Base-by-base conservation (phyloP, 805 yeast genomes). In the Candida coleopterorum region DNA sequence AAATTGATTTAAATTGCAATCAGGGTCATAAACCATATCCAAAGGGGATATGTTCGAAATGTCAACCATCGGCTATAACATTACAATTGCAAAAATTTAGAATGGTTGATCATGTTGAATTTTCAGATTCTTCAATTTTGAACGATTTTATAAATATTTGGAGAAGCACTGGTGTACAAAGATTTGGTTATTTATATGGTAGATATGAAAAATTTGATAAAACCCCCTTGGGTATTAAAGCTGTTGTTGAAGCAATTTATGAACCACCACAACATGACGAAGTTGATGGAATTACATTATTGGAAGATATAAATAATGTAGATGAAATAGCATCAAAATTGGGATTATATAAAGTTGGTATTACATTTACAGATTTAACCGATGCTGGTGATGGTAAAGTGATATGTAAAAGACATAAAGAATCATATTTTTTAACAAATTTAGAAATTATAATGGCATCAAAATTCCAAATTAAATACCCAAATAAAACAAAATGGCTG, bases 41-140 rank as follows among this genome's bases (percentile, higher is more conserved):
- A 1, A 72, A 67, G 35, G 96, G 97, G 1, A 88, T 93, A 47
- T 90, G 98, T 53, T 85, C 96, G 11, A 86, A 88, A 58, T 90
- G 98, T 61, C 97, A 90, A 59, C 97, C 98, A 1, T 80, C 96
- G 1, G 93, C 96, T 0, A 86, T 93, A 41, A 89, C 97, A 0
- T 68, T 93, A 43, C 95, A 84, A 58, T 88, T 80, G 58, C 98
- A 93, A 57, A 67, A 72, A 24, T 93, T 85, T 58, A 75, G 99
- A 49, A 86, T 93, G 95, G 96, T 94, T 20, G 99, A 93, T 57
- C 97, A 93, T 62, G 93, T 93, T 21, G 98, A 93, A 56, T 85
- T 89, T 57, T 78, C 86, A 17, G 77, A 77, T 40, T 77, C 88
- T 35, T 67, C 70, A 9, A 72, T 88, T 18, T 75, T 93, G 37